phyloP scores from a whole-genome alignment of 768 basidiomycete species.

The Kwoniella sp. region DNA sequence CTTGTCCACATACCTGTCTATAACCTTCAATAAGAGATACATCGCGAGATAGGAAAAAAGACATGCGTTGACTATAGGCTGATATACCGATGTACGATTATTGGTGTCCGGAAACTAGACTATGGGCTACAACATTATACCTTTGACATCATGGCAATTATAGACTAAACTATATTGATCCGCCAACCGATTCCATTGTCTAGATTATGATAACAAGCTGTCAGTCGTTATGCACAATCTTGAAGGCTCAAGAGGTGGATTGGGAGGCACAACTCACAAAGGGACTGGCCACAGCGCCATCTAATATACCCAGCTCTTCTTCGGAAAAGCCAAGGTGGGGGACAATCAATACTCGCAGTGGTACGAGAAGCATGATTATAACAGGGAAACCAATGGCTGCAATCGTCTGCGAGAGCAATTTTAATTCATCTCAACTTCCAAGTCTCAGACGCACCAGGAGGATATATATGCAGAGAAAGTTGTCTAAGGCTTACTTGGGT shows the following conservation, averaged over 20 bases:
- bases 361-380: constrained; percentile 80
- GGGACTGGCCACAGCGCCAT: constrained; percentile 73
- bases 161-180: constrained; percentile 8
- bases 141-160: neutral
- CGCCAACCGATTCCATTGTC: constrained; percentile 27
- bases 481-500: constrained; percentile 69
- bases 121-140: neutral
- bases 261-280: constrained; percentile 37
- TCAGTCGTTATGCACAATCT: constrained; percentile 1
- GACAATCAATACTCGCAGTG: constrained; percentile 70
- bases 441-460: neutral
- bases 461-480: no score
- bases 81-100: no score
- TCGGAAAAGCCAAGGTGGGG: constrained; percentile 70
- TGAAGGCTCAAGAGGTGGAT: neutral
- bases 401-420: constrained; percentile 49
- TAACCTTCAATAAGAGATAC: neutral
- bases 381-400: constrained; percentile 91
- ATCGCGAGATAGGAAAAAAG: no score
- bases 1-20: no score
- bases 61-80: no score
- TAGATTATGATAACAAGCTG: neutral
- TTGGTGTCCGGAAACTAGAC: neutral
- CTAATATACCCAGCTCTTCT: constrained; percentile 80
- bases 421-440: neutral